These are phyloP conservation scores for Aegilops speltoides DNA, from an alignment of 176 grass and related monocot species.

Conservation along the genomic window DNA sequence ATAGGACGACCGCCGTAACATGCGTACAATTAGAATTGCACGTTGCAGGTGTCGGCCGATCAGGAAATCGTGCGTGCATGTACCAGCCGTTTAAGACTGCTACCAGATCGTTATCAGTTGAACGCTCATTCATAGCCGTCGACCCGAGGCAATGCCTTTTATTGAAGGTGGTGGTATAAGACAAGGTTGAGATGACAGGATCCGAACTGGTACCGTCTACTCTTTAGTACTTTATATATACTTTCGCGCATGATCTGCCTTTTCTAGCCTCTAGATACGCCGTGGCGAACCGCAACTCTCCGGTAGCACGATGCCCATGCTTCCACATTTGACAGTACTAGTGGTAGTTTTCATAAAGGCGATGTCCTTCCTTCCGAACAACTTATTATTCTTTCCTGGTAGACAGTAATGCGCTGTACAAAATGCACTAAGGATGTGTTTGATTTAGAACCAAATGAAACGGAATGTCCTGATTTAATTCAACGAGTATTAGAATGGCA, in stretches of 20 bases:
- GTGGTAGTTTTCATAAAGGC: not conserved
- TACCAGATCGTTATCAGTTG: not conserved
- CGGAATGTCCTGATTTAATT: too few relatives aligned
- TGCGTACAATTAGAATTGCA: not conserved
- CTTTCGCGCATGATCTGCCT: conserved; percentile 1
- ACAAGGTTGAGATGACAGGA: conserved; percentile 23
- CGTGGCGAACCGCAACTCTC: conserved; percentile 38
- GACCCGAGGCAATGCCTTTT: not conserved
- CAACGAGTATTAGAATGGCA: too few relatives aligned
- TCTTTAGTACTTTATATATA: not conserved
- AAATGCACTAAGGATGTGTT: too few relatives aligned
- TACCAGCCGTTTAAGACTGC: not conserved
- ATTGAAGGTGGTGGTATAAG: not conserved
- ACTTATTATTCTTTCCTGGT: too few relatives aligned
- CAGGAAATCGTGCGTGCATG: not conserved
- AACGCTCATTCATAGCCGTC: not conserved
- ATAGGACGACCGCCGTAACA: not conserved
- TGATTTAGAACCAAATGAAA: too few relatives aligned
- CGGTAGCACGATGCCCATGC: not conserved
- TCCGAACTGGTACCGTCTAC: not conserved
- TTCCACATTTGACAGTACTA: conserved; percentile 3
- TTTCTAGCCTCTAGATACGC: conserved; percentile 18
- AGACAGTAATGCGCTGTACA: too few relatives aligned
- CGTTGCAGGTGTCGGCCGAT: not conserved
- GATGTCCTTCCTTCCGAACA: not conserved